Evolutionary conservation across 441 rosid genomes (phyloP).

Genomic region (Lepidium campestre): DNA sequence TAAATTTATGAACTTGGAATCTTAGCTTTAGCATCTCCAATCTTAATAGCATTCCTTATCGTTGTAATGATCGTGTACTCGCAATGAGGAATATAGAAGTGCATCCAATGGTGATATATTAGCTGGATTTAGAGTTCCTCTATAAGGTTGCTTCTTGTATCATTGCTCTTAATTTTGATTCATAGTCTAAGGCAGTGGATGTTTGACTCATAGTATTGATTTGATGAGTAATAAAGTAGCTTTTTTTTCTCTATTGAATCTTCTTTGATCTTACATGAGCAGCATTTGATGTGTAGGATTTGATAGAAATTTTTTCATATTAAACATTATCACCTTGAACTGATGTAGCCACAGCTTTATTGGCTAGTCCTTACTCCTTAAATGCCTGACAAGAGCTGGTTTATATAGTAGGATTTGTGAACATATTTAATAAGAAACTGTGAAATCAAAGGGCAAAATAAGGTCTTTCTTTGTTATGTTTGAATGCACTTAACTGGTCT

Average conservation of each 20-base stretch:
- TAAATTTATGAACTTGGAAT: background rate
- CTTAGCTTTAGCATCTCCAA: background rate
- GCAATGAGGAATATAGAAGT: background rate
- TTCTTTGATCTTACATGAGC: background rate
- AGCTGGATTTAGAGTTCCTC: background rate
- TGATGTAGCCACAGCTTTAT: background rate
- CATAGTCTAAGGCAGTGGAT: background rate
- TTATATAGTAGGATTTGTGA: background rate
- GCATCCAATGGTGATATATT: background rate
- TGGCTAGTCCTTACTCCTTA: background rate
- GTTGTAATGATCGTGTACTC: background rate
- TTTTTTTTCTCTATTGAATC: background rate
- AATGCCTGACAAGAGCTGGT: background rate
- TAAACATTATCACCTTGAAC: background rate
- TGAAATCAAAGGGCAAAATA: background rate
- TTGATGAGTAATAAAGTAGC: background rate
- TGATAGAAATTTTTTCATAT: background rate
- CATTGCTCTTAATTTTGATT: background rate
- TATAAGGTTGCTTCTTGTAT: background rate
- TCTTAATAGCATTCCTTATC: background rate
- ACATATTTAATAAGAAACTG: background rate
- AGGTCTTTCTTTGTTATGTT: background rate
- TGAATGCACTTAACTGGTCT: background rate
- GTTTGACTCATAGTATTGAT: background rate
- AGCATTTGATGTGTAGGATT: background rate